Conservation (phyloP, 2,329 filamentous ascomycete species). For the Apiospora malaysiana region DNA sequence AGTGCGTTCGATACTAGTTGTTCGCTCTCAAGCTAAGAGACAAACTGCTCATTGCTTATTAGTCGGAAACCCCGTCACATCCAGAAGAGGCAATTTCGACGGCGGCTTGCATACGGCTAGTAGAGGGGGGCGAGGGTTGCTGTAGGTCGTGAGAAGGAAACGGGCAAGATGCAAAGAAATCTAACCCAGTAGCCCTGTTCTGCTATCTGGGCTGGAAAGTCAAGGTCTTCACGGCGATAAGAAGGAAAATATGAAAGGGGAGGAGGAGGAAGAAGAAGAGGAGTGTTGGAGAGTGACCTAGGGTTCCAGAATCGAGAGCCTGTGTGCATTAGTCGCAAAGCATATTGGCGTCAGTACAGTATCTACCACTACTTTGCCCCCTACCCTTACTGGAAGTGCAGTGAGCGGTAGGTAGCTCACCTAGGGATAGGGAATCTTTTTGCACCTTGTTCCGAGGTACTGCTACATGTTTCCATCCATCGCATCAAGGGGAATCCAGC, state of each 20-base stretch:
- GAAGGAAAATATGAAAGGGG: neutral
- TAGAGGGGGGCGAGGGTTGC: too few relatives aligned
- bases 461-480: slow-evolving; percentile 12
- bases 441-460: neutral
- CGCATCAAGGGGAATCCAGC: slow-evolving; percentile 4
- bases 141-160: neutral
- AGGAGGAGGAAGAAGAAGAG: neutral
- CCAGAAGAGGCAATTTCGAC: neutral
- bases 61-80: neutral
- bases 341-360: neutral
- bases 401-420: neutral
- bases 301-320: neutral
- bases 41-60: neutral
- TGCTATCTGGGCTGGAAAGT: neutral
- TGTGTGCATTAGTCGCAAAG: slow-evolving; percentile 14
- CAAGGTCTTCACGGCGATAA: neutral
- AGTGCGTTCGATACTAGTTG: neutral
- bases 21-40: neutral
- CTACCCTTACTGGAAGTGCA: neutral
- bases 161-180: neutral
- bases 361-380: neutral
- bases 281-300: slow-evolving; percentile 1
- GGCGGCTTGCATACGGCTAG: neutral
- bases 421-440: neutral
- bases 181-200: neutral